These are phyloP conservation scores for Coniochaeta hoffmannii DNA, from an alignment of 2,329 filamentous ascomycete genomes.

Conservation along the genomic window DNA sequence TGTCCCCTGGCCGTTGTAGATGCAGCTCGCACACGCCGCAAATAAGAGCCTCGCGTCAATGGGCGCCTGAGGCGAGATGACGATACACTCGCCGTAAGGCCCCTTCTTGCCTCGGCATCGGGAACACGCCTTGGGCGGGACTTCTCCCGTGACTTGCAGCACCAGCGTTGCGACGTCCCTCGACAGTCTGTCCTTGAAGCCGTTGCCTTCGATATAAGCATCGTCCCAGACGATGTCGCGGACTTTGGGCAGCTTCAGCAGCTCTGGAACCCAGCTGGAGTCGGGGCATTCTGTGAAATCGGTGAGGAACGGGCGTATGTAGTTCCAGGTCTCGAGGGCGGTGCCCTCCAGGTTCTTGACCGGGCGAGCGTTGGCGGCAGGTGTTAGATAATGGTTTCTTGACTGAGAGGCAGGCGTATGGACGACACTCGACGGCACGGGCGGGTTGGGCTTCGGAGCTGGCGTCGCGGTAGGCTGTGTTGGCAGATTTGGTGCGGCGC, in stretches of 20 bases:
- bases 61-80: slow-evolving; percentile 9
- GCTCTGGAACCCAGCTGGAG: slow-evolving; percentile 12
- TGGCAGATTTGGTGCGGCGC: slow-evolving; percentile 5
- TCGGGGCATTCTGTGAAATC: slow-evolving; percentile 3
- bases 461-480: neutral
- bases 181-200: slow-evolving; percentile 10
- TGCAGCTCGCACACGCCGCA: slow-evolving; percentile 18
- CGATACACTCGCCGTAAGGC: slow-evolving; percentile 18
- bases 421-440: neutral
- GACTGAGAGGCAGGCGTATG: neutral
- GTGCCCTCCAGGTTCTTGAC: neutral
- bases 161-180: slow-evolving; percentile 16
- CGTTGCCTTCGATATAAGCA: neutral
- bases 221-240: slow-evolving; percentile 19
- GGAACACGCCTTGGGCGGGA: slow-evolving; percentile 11
- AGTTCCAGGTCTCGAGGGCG: slow-evolving; percentile 16
- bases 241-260: slow-evolving; percentile 15
- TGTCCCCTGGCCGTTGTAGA: slow-evolving; percentile 16
- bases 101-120: slow-evolving; percentile 16
- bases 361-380: neutral
- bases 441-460: neutral
- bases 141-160: slow-evolving; percentile 22
- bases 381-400: neutral
- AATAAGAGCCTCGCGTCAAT: slow-evolving; percentile 8
- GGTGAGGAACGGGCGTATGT: slow-evolving; percentile 16